Percentiles rank a stretch among this genome's conserved stretches.
phyloP scores from a whole-genome alignment of 371 early-diverging fungal species.

The Syncephalis plumigaleata region DNA sequence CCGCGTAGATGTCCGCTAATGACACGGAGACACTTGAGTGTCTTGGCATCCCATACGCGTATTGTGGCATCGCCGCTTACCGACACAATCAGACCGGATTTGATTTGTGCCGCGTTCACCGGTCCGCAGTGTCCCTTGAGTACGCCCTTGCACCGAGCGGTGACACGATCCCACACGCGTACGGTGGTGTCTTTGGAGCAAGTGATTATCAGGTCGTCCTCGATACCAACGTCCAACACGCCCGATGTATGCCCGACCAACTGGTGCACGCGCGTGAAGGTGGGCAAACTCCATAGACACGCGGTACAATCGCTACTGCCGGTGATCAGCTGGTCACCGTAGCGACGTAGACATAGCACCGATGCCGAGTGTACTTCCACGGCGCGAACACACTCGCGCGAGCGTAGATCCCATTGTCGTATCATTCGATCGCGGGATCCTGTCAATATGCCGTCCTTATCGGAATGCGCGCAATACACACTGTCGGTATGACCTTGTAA shows the following conservation, averaged over 20 bases:
- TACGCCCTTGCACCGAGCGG: conserved; percentile 32
- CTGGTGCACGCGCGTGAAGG: conserved; percentile 16
- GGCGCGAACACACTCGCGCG: conserved; percentile 45
- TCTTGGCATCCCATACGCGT: conserved; percentile 69
- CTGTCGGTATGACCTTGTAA: conserved; percentile 72
- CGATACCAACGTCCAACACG: conserved; percentile 66
- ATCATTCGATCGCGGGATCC: conserved; percentile 89
- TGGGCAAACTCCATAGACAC: conserved; percentile 69
- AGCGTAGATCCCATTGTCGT: conserved; percentile 50
- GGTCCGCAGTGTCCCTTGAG: conserved; percentile 70
- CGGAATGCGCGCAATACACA: conserved; percentile 89
- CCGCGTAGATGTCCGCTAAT: conserved; percentile 65
- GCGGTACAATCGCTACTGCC: conserved; percentile 84
- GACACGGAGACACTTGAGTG: conserved; percentile 43
- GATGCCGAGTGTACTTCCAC: conserved; percentile 74
- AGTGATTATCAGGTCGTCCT: conserved; percentile 52
- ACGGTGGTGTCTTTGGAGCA: conserved; percentile 88
- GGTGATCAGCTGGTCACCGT: conserved; percentile 60
- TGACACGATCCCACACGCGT: conserved; percentile 58
- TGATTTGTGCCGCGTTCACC: conserved; percentile 72
- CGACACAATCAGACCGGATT: conserved; percentile 47
- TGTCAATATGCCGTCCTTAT: conserved; percentile 59
- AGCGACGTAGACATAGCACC: conserved; percentile 79
- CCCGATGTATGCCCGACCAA: conserved; percentile 56
- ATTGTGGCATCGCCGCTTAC: conserved; percentile 76